Percentiles rank a stretch among this genome's conserved stretches.
Conservation (phyloP, 2,329 filamentous ascomycete genomes). For the Albophoma yamanashiensis region DNA sequence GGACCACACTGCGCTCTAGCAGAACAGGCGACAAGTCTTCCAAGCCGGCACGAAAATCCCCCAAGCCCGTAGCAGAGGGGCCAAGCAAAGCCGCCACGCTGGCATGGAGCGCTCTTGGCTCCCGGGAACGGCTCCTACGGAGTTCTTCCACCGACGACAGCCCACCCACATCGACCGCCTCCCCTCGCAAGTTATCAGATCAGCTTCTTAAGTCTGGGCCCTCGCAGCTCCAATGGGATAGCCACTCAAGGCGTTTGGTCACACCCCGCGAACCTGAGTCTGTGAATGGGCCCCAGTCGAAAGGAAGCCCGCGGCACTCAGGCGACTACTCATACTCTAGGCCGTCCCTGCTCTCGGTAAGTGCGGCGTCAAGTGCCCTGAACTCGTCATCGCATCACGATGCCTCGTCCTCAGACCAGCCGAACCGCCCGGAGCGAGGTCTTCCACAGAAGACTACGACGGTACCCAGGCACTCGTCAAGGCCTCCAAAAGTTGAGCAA, state of each 20-base stretch:
- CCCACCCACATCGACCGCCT: slow-evolving; percentile 8
- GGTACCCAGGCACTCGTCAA: neutral
- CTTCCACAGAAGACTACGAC: slow-evolving; percentile 1
- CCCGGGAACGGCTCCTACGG: slow-evolving; percentile 23
- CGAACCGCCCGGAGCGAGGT: slow-evolving; percentile 8
- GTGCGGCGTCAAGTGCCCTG: slow-evolving; percentile 45
- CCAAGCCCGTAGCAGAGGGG: slow-evolving; percentile 35
- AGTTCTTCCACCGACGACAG: slow-evolving; percentile 13
- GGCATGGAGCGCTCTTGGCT: slow-evolving; percentile 44
- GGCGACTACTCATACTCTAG: slow-evolving; percentile 26
- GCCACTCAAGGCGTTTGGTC: slow-evolving; percentile 41
- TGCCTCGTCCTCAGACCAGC: slow-evolving; percentile 7
- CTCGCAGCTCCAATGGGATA: slow-evolving; percentile 39
- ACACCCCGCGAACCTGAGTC: slow-evolving; percentile 22
- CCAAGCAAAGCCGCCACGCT: slow-evolving; percentile 54
- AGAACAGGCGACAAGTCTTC: slow-evolving; percentile 31
- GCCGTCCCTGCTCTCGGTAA: slow-evolving; percentile 40
- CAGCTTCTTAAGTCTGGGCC: slow-evolving; percentile 18
- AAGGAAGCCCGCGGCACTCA: slow-evolving; percentile 22
- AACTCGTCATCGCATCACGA: slow-evolving; percentile 21
- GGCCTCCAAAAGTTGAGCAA: neutral
- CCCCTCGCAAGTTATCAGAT: slow-evolving; percentile 19
- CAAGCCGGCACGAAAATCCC: slow-evolving; percentile 28
- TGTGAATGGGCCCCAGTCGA: slow-evolving; percentile 14
- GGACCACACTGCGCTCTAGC: slow-evolving; percentile 46